phyloP scores from a whole-genome alignment of 2,329 filamentous ascomycete species.

The Kalmusia sp. region DNA sequence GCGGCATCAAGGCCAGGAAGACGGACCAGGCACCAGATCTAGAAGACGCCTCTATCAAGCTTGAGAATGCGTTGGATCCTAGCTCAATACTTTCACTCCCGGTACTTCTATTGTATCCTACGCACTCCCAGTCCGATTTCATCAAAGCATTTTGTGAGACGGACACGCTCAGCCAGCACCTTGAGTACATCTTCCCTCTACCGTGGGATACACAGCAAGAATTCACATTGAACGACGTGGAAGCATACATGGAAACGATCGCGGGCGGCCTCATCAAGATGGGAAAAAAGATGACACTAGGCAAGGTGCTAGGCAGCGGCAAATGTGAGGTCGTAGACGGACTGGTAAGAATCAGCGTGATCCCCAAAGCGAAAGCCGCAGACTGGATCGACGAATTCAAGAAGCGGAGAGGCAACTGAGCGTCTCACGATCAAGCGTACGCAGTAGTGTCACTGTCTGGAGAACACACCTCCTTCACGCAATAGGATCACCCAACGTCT shows the following conservation, averaged over 20 bases:
- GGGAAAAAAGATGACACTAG: constrained; percentile 80
- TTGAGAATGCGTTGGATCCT: constrained; percentile 77
- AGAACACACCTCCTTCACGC: no score
- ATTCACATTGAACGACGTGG: constrained; percentile 72
- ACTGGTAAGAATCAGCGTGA: constrained; percentile 79
- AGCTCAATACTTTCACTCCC: constrained; percentile 78
- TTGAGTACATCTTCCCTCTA: constrained; percentile 84
- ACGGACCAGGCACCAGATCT: constrained; percentile 81
- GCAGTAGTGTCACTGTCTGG: background rate
- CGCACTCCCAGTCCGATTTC: constrained; percentile 84
- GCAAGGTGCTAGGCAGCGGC: constrained; percentile 76
- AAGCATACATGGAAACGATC: constrained; percentile 88
- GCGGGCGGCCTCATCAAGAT: constrained; percentile 85
- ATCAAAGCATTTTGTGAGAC: constrained; percentile 85
- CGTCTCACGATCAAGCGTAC: background rate
- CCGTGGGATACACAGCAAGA: constrained; percentile 79
- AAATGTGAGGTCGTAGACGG: constrained; percentile 89
- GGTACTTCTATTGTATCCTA: constrained; percentile 82
- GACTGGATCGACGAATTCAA: constrained; percentile 90
- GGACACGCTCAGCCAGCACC: constrained; percentile 76
- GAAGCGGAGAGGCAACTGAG: constrained; percentile 60
- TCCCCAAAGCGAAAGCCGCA: constrained; percentile 73
- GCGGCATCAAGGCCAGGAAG: constrained; percentile 72
- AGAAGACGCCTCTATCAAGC: constrained; percentile 77
- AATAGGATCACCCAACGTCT: background rate